Percentiles rank a stretch among this genome's conserved stretches.
phyloP scores from a whole-genome alignment of 2,329 filamentous ascomycete genomes.

The Pestalotiopsis sp. region DNA sequence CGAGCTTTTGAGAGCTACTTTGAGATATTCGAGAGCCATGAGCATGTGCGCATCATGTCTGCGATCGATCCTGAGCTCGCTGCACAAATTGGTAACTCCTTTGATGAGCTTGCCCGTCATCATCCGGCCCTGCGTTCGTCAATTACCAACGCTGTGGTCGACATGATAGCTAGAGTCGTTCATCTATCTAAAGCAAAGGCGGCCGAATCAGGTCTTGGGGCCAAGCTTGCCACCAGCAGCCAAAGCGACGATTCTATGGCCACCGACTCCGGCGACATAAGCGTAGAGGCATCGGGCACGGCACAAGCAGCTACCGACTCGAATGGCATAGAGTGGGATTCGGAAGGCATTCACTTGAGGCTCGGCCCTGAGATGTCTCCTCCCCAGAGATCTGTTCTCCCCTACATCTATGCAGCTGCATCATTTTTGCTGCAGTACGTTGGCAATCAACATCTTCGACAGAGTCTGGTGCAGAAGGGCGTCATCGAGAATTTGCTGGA shows the following conservation, averaged over 20 bases:
- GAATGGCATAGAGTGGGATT: conserved; percentile 65
- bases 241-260: conserved; percentile 57
- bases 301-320: conserved; percentile 52
- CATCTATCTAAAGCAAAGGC: conserved; percentile 74
- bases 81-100: conserved; percentile 75
- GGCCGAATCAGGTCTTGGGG: conserved; percentile 70
- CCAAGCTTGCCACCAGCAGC: conserved; percentile 72
- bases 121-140: conserved; percentile 81
- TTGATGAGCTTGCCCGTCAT: conserved; percentile 93
- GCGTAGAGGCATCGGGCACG: conserved; percentile 38
- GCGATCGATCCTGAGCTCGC: conserved; percentile 72
- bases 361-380: conserved; percentile 19
- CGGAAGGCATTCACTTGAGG: conserved; percentile 17
- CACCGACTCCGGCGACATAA: conserved; percentile 49
- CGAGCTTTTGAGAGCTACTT: conserved; percentile 84
- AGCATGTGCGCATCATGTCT: conserved; percentile 79
- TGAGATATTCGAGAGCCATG: conserved; percentile 93
- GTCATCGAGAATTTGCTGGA: conserved; percentile 85
- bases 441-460: conserved; percentile 72
- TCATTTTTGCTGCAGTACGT: conserved; percentile 79
- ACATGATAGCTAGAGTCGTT: conserved; percentile 84
- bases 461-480: conserved; percentile 74
- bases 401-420: conserved; percentile 75
- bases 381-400: conserved; percentile 48
- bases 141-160: conserved; percentile 83